Evolutionary conservation across 176 grass and related monocot genomes (phyloP), one percentile per base, ranked within the genome.

Genomic region (Melocanna baccifera): DNA sequence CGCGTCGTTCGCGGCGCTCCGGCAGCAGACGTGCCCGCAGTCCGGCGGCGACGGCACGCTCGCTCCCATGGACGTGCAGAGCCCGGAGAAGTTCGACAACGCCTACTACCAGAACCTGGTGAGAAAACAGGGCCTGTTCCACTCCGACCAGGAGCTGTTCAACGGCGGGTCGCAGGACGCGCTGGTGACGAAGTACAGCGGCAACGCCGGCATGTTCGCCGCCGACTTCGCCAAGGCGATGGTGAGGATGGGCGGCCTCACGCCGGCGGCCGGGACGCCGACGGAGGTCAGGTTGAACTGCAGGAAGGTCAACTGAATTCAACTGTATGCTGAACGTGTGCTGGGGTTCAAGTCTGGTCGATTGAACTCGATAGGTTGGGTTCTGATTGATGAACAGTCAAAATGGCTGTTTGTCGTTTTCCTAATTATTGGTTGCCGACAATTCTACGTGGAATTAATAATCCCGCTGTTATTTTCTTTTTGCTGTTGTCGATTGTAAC

Each of bases 121-220:
- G 41, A 16, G 6, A 0, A 36, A 13, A 65, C 80, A 23, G n/a
- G 92, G 81, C 0, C 87, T 94, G 43, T 82, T 94, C 56, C 89
- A 92, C 73, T 92, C 92, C 1, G 92, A 94, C 74, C 92, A 94
- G 78, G 89, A 94, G 82, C 87, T 94, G 0, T 94, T 83, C 87
- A 90, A 23, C 53, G 82, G 79, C 61, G 89, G 89, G 0, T 87
- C 89, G 48, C 92, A 94, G 87, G 92, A 94, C 67, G n/a, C n/a
- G 36, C 50, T 89, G 51, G 92, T 91, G 79, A 68, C 3, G 87
- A 51, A 34, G 68, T 94, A 94, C 87, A 42, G 56, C 26, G 43
- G 39, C 73, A 90, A 87, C 19, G 68, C 28, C 0, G 50, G 3
- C 0, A 45, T 59, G 66, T 96, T 96, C 43, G 59, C 80, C 4